Percentiles rank a stretch among this genome's conserved stretches.
Conservation (phyloP, 192 early-diverging fungal genomes). For the Coemansia sp. region DNA sequence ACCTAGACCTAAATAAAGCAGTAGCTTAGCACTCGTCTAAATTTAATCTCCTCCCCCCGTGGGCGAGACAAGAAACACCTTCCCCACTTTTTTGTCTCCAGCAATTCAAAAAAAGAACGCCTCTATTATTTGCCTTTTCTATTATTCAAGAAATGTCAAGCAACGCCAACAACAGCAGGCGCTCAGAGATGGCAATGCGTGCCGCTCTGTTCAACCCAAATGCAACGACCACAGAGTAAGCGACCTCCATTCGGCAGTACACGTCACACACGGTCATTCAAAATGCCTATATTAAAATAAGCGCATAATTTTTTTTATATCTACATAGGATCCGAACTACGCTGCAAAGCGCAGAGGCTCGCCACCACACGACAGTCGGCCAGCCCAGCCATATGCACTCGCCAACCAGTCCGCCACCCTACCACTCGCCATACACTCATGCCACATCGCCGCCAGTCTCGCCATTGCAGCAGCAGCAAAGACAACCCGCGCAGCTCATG, state of each 20-base stretch:
- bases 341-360: constrained; percentile 28
- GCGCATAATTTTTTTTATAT: not conserved
- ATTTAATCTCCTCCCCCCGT: not conserved
- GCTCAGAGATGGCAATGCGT: constrained; percentile 56
- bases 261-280: not conserved
- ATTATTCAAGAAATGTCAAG: not conserved
- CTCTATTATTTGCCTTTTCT: constrained; percentile 7
- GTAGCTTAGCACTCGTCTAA: too few species aligned
- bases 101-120: not conserved
- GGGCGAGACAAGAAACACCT: too few species aligned
- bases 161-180: constrained; percentile 24
- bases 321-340: constrained; percentile 16
- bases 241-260: not conserved
- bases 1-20: too few species aligned
- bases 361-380: constrained; percentile 8
- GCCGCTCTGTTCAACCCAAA: constrained; percentile 48
- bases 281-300: not conserved
- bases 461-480: constrained; percentile 5
- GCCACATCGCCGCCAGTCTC: not conserved
- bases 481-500: not conserved
- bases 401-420: not conserved
- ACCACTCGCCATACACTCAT: not conserved
- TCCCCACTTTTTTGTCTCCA: not conserved
- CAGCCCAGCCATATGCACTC: not conserved
- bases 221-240: constrained; percentile 30